A percentile compares a stretch with the other conserved stretches of the same genome.
phyloP scores from a whole-genome alignment of 441 rosid species.

The Eruca vesicaria region DNA sequence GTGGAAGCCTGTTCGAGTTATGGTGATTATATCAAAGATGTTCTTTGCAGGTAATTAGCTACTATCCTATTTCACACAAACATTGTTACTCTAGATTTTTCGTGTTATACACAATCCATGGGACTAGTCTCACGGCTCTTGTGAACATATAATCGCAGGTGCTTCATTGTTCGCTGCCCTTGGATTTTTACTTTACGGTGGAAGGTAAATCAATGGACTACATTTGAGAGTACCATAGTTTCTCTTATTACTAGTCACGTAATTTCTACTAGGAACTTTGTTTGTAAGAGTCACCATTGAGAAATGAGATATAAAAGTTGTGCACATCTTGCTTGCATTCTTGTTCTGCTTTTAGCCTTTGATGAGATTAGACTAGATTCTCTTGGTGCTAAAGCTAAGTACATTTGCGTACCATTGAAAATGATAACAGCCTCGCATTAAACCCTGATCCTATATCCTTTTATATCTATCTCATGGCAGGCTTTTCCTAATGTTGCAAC shows the following conservation, averaged over 20 bases:
- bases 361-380: conserved; percentile 5
- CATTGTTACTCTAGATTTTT: not conserved
- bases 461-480: conserved; percentile 40
- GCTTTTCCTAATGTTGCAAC: conserved; percentile 86
- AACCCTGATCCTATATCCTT: not conserved
- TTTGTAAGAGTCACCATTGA: conserved; percentile 6
- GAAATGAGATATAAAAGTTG: not conserved
- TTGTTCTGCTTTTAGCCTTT: not conserved
- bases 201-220: conserved; percentile 52
- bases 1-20: conserved; percentile 70
- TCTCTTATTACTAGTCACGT: not conserved
- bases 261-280: not conserved
- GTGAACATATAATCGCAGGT: conserved; percentile 1
- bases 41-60: conserved; percentile 71
- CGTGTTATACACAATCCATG: not conserved
- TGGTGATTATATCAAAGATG: conserved; percentile 66
- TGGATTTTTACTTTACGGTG: conserved; percentile 85
- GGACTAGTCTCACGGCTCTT: not conserved
- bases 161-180: conserved; percentile 80
- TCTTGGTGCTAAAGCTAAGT: not conserved
- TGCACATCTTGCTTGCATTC: not conserved
- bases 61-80: not conserved
- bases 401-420: not conserved
- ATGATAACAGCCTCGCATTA: not conserved
- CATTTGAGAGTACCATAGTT: too few species aligned